Conservation (phyloP, 495 filamentous ascomycete genomes). For the Platismatia glauca region DNA sequence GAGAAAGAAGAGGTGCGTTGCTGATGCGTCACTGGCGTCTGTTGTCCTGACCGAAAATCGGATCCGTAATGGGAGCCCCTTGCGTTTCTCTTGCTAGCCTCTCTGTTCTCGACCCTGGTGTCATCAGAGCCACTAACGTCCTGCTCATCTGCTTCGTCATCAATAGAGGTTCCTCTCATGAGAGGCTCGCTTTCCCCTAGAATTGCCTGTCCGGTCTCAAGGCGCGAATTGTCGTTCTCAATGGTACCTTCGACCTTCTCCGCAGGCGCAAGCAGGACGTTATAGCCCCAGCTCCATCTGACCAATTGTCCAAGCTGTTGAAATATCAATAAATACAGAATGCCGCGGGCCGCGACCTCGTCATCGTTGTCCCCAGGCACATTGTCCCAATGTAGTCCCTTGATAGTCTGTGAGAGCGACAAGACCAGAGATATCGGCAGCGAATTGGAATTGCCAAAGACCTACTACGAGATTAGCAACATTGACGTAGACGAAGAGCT, state of each 20-base stretch:
- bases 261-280: conserved; percentile 76
- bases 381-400: conserved; percentile 86
- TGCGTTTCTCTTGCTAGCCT: conserved; percentile 1
- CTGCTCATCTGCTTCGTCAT: conserved; percentile 28
- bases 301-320: conserved; percentile 94
- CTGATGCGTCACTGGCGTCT: conserved; percentile 26
- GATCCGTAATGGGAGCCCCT: conserved; percentile 11
- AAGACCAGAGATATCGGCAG: conserved; percentile 93
- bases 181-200: conserved; percentile 33
- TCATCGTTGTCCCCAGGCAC: conserved; percentile 88
- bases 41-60: conserved; percentile 19
- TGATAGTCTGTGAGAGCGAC: conserved; percentile 82
- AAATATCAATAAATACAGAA: conserved; percentile 92
- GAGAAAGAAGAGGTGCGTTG: conserved; percentile 23
- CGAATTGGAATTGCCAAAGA: conserved; percentile 98
- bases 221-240: conserved; percentile 34
- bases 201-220: conserved; percentile 62
- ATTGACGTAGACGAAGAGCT: background rate
- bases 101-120: conserved; percentile 8
- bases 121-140: conserved; percentile 31
- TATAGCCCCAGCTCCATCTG: conserved; percentile 97
- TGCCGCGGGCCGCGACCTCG: conserved; percentile 87
- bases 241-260: conserved; percentile 56
- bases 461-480: conserved; percentile 31
- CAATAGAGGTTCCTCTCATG: conserved; percentile 19